Evolutionary conservation across 805 yeast genomes (phyloP), one percentile per base, ranked within the genome.

Genomic region (Monosporozyma unispora): DNA sequence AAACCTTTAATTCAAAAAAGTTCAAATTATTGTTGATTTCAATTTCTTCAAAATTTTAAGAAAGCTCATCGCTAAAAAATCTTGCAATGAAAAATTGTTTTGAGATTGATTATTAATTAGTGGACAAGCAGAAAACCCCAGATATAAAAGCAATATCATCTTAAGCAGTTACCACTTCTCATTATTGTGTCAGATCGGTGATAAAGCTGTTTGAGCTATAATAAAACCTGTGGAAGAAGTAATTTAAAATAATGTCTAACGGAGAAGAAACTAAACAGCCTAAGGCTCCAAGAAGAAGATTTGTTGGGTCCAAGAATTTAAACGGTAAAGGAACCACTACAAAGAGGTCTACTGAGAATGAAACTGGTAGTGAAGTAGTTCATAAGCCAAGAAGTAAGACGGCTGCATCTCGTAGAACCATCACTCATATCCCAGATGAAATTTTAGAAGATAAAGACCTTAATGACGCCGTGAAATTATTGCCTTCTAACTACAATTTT

Each of bases 401-500:
- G 1, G 59, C 60, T 12, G 67, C 62, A 46, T 70, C 80, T 4
- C 80, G 81, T 19, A 70, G 89, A 54, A 77, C 87, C 3, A 70
- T 87, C 67, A 86, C 88, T 59, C 96, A 87, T 61, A 86, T 93
- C 8, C 99, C 99, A 3, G 79, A 76, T 11, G 96, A 88, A 3
- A 90, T 93, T 18, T 64, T 88, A 19, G 70, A 86, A 19, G 93
- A 93, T 64, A 70, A 75, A 50, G 96, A 86, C 22, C 71, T 93
- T n/a, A 87, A 87, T 57, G 84, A 80, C 44, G 96, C 97, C 1
- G 81, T 89, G 28, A 76, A 76, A 53, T 70, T 91, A 3, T 70
- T 93, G 4, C 99, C 99, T 2, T 76, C 87, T 1, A 93, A 93
- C 65, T 93, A 93, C 68, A 91, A 90, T 69, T 93, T 93, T 68